A percentile compares a stretch with the other conserved stretches of the same genome.
Evolutionary conservation across 805 yeast species (phyloP).

Genomic region (Wickerhamiella siamensis): DNA sequence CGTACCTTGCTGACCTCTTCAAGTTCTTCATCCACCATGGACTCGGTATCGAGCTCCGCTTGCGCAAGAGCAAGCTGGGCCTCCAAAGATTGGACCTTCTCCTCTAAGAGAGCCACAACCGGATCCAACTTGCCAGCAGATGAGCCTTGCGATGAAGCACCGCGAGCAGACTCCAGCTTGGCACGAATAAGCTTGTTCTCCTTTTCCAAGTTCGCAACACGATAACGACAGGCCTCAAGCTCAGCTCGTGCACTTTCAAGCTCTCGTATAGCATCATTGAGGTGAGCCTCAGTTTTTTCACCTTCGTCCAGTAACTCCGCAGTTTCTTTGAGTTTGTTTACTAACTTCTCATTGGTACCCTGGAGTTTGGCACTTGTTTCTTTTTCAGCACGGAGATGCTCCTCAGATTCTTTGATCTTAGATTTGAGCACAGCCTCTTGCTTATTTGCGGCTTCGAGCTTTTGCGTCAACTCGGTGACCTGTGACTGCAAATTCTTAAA

Average conservation of each 20-base stretch:
- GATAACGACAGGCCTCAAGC: neutral
- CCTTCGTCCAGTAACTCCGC: conserved; percentile 12
- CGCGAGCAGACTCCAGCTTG: conserved; percentile 7
- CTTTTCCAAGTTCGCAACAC: conserved; percentile 2
- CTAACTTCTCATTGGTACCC: conserved; percentile 29
- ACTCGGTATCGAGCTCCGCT: neutral
- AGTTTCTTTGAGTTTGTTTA: conserved; percentile 29
- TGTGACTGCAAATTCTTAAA: conserved; percentile 6
- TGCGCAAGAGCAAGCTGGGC: neutral
- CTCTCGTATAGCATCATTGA: conserved; percentile 8
- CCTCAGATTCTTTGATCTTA: conserved; percentile 20
- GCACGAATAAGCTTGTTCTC: conserved; percentile 5
- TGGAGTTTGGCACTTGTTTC: conserved; percentile 19
- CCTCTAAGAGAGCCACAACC: neutral
- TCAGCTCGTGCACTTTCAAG: conserved; percentile 1
- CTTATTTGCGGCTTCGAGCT: conserved; percentile 10
- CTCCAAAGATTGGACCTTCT: neutral
- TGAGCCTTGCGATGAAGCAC: neutral
- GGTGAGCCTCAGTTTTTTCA: conserved; percentile 14
- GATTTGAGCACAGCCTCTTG: conserved; percentile 12
- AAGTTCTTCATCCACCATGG: neutral
- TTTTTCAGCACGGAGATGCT: conserved; percentile 16
- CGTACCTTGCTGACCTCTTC: neutral
- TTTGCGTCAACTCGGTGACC: conserved; percentile 17
- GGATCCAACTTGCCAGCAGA: neutral